These are phyloP conservation scores for Tylopilus cervinicoccineus DNA, from an alignment of 768 basidiomycete genomes.

Conservation along the genomic window DNA sequence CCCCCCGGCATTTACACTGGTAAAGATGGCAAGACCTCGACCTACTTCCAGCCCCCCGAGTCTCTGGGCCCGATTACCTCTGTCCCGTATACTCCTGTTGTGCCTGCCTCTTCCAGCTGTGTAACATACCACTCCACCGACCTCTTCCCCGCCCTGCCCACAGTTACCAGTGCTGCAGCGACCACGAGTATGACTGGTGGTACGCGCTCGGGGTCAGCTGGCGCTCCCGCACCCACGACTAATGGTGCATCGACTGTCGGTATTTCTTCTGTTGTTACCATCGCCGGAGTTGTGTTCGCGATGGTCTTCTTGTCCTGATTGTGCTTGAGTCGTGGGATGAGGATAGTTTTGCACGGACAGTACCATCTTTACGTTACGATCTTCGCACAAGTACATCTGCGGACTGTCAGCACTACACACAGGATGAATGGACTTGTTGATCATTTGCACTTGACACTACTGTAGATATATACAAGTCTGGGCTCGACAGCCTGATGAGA, in stretches of 20 bases:
- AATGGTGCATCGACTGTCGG: slow-evolving; percentile 19
- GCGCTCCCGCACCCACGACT: slow-evolving; percentile 14
- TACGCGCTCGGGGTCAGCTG: slow-evolving; percentile 15
- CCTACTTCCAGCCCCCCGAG: slow-evolving; percentile 48
- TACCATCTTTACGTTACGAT: background rate
- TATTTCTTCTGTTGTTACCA: slow-evolving; percentile 29
- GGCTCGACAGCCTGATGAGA: too few species aligned
- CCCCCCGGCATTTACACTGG: slow-evolving; percentile 49
- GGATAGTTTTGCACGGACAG: background rate
- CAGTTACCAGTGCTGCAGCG: slow-evolving; percentile 3
- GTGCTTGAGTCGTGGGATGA: background rate
- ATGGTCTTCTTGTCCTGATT: slow-evolving; percentile 33
- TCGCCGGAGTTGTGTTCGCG: slow-evolving; percentile 32
- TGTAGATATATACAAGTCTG: too few species aligned
- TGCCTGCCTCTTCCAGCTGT: slow-evolving; percentile 44
- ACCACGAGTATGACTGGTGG: background rate
- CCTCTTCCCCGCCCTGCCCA: slow-evolving; percentile 31
- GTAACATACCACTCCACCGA: slow-evolving; percentile 32
- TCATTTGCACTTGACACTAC: too few species aligned
- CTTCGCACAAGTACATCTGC: background rate
- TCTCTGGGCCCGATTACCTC: slow-evolving; percentile 40
- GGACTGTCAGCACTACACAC: background rate
- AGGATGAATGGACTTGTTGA: background rate
- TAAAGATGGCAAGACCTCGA: slow-evolving; percentile 36
- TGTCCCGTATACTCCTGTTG: slow-evolving; percentile 40